A percentile compares a stretch with the other conserved stretches of the same genome.
Conservation (phyloP, 2,329 filamentous ascomycete species). For the Ascochyta lentis region DNA sequence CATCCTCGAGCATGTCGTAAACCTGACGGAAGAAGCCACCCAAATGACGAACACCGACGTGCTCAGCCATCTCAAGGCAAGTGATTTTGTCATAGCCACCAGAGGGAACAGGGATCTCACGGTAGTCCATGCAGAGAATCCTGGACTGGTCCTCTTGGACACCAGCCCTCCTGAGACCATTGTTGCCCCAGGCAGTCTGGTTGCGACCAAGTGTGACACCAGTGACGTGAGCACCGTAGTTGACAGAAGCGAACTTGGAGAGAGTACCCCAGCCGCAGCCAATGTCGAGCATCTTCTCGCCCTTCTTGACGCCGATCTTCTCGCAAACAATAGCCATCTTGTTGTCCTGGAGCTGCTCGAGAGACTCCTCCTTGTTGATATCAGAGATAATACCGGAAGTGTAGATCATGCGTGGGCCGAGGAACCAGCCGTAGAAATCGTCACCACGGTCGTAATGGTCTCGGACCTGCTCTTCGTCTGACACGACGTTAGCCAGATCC, state of each 20-base stretch:
- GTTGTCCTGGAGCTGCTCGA: conserved; percentile 97
- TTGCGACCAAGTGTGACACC: conserved; percentile 95
- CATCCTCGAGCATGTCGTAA: conserved; percentile 94
- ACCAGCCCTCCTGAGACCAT: conserved; percentile 79
- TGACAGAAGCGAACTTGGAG: conserved; percentile 87
- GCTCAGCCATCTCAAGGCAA: conserved; percentile 97
- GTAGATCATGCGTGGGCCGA: conserved; percentile 98
- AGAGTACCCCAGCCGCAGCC: conserved; percentile 98
- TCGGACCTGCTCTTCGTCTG: conserved; percentile 96
- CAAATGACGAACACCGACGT: conserved; percentile 94
- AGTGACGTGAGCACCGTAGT: conserved; percentile 85
- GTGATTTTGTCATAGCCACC: conserved; percentile 93
- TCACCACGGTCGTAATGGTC: conserved; percentile 98
- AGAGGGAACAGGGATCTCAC: conserved; percentile 82
- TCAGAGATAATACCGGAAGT: conserved; percentile 94
- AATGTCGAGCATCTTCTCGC: conserved; percentile 88
- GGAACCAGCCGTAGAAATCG: conserved; percentile 98
- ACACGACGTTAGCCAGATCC: conserved; percentile 32
- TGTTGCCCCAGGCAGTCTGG: conserved; percentile 97
- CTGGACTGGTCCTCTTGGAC: conserved; percentile 87
- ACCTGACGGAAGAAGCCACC: conserved; percentile 82
- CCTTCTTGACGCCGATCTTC: conserved; percentile 85
- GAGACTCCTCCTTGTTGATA: conserved; percentile 82
- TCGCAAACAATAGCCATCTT: conserved; percentile 95
- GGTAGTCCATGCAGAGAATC: conserved; percentile 96